Evolutionary conservation across 208 protist genomes (phyloP).

Genomic region (Leishmania tarentolae): DNA sequence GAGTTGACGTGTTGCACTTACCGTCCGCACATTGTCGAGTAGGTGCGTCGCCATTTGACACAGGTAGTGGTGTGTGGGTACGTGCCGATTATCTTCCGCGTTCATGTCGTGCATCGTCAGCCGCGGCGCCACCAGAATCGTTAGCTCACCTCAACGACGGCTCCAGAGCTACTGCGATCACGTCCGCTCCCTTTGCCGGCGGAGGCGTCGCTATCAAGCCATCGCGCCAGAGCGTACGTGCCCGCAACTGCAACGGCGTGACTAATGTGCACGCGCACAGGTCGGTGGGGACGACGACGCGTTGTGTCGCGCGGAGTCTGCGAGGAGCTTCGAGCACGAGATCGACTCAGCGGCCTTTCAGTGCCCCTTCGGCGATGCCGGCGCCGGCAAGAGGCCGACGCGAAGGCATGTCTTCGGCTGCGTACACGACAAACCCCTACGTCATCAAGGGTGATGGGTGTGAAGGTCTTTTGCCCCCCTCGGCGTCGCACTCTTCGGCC

Average conservation of each 20-base stretch:
- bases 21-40: not conserved
- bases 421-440: not conserved
- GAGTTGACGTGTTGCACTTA: not conserved
- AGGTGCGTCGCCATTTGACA: not conserved
- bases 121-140: not conserved
- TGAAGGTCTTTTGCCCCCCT: not conserved
- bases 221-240: not conserved
- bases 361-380: not conserved
- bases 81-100: constrained; percentile 28
- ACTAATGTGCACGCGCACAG: not conserved
- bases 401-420: not conserved
- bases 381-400: not conserved
- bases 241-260: not conserved
- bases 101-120: constrained; percentile 7
- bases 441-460: not conserved
- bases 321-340: not conserved
- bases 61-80: constrained; percentile 7
- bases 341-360: not conserved
- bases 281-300: not conserved
- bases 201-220: not conserved
- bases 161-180: not conserved
- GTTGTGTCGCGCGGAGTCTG: not conserved
- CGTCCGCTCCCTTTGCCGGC: not conserved
- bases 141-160: not conserved
- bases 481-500: not conserved